Base-by-base conservation (phyloP, 768 basidiomycete species). In the Suillus fuscotomentosus region DNA sequence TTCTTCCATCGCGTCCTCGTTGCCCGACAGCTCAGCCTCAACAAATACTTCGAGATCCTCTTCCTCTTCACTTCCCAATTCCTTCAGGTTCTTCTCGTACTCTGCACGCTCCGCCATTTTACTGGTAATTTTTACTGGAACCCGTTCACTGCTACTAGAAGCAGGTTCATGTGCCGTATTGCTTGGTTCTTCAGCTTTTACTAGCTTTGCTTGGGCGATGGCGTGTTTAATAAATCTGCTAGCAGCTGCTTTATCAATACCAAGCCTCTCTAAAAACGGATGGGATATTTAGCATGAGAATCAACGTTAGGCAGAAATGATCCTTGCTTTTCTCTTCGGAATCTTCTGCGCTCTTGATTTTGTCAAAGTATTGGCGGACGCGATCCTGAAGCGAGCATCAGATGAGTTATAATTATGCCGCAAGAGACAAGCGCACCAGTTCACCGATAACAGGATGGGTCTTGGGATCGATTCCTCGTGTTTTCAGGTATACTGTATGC, bases 161-260 rank as follows among this genome's bases (percentile, higher is more conserved):
- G 66, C 53, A 47, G 69, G 51, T 7, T 17, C 61, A 14, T 62
- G 39, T 13, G 47, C 14, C 5, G 38, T 31, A 47, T 56, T 51
- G 11, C 66, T 65, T 17, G 68, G 70, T 50, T 76, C 78, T 56
- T 81, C 76, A 7, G 73, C 72, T 1, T 75, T 75, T 43, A 70
- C 73, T 65, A 78, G 70, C 59, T 83, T 81, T 14, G 84, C 85
- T 73, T 89, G 88, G 2, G 89, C 78, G 50, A 94, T 92, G 36
- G 92, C 91, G 72, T 91, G 83, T 75, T 89, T 91, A 74, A 95
- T 95, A 76, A 95, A 95, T 38, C 94, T 86, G 51, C 80, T 78
- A 1, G 93, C 93, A 14, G 91, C 93, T 27, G 79, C 86, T 74
- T 90, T 91, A 83, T 95, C 93, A 64, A 95, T 75, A n/a, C 75